Percentiles rank a stretch among this genome's conserved stretches.
These are phyloP conservation scores for Trametes cubensis DNA, from an alignment of 768 basidiomycete genomes.

Conservation along the genomic window DNA sequence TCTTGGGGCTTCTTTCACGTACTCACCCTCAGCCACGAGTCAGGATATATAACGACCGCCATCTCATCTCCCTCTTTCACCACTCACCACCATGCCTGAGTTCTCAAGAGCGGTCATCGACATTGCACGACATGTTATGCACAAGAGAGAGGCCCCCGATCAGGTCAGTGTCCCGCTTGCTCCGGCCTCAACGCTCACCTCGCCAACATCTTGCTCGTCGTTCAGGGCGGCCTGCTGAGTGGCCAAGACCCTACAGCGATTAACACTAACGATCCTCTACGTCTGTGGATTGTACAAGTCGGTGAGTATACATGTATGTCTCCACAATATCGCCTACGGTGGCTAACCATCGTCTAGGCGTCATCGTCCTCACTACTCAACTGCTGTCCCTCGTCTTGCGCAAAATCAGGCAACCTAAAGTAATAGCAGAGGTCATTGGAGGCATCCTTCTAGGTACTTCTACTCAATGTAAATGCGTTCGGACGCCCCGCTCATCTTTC, in stretches of 20 bases:
- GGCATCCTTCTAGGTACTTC: constrained; percentile 80
- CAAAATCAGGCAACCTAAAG: constrained; percentile 83
- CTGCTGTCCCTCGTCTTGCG: constrained; percentile 70
- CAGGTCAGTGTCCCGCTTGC: constrained; percentile 7
- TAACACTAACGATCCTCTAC: constrained; percentile 68
- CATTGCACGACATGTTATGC: constrained; percentile 10
- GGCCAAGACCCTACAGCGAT: constrained; percentile 74
- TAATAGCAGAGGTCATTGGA: constrained; percentile 83
- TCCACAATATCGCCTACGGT: no score
- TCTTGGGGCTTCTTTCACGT: constrained; percentile 10
- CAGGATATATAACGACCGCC: neutral
- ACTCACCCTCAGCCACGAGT: neutral
- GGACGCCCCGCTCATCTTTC: neutral
- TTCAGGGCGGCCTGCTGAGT: constrained; percentile 72
- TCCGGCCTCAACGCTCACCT: neutral
- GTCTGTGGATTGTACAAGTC: constrained; percentile 79
- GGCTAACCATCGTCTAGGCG: constrained; percentile 46
- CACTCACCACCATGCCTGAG: constrained; percentile 12
- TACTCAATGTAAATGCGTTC: neutral
- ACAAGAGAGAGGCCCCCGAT: constrained; percentile 12
- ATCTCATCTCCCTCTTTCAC: neutral
- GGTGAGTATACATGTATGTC: constrained; percentile 45
- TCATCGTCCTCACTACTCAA: constrained; percentile 83
- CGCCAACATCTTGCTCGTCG: neutral
- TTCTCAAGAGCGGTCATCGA: constrained; percentile 16